Percentiles rank a stretch among this genome's conserved stretches.
Evolutionary conservation across 2,329 filamentous ascomycete genomes (phyloP).

Genomic region (Blumeria hordei): DNA sequence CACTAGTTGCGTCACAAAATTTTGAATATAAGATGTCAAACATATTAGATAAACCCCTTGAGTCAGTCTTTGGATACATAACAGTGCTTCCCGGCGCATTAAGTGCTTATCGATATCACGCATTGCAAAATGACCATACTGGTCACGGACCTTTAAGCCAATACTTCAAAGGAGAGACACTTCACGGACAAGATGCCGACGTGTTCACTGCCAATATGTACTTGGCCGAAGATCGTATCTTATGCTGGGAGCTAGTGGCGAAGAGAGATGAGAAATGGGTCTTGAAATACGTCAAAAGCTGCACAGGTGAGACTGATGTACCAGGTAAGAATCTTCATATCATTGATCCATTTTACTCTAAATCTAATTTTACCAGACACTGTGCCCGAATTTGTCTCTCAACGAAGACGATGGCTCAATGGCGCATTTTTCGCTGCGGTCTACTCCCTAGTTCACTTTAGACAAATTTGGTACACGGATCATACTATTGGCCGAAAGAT

Average conservation of each 20-base stretch:
- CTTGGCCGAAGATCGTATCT: conserved; percentile 66
- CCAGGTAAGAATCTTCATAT: conserved; percentile 37
- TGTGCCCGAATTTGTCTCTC: conserved; percentile 91
- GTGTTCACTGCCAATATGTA: conserved; percentile 98
- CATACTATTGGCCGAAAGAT: conserved; percentile 77
- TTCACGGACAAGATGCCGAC: conserved; percentile 88
- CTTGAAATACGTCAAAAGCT: conserved; percentile 89
- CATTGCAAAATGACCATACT: conserved; percentile 85
- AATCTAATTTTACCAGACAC: conserved; percentile 31
- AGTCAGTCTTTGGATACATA: conserved; percentile 95
- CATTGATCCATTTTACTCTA: not conserved
- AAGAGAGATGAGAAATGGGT: conserved; percentile 93
- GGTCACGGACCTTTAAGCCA: conserved; percentile 88
- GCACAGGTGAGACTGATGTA: conserved; percentile 92
- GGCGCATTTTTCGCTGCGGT: conserved; percentile 97
- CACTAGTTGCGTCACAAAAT: conserved; percentile 87
- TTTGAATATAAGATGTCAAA: conserved; percentile 99
- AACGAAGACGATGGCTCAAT: conserved; percentile 90
- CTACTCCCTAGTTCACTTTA: conserved; percentile 87
- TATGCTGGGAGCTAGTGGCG: conserved; percentile 87
- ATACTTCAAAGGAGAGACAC: conserved; percentile 96
- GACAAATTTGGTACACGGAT: conserved; percentile 79
- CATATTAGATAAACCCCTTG: conserved; percentile 88
- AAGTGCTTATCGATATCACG: conserved; percentile 87
- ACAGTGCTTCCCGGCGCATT: conserved; percentile 88